A percentile compares a stretch with the other conserved stretches of the same genome.
These are phyloP conservation scores for Capronia americana DNA, from an alignment of 2,329 filamentous ascomycete genomes.

Conservation along the genomic window DNA sequence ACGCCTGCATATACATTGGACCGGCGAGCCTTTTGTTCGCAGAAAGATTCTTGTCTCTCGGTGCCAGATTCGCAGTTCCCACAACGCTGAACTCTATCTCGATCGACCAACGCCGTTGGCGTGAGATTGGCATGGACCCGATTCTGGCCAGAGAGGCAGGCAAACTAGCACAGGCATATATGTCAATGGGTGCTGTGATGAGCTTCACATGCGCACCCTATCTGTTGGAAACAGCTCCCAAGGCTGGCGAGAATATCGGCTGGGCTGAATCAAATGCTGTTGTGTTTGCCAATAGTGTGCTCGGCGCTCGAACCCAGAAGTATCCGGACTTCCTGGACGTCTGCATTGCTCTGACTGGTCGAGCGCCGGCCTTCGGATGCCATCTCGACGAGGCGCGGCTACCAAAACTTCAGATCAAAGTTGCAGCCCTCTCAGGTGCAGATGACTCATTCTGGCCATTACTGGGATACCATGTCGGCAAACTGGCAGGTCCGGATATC, in stretches of 20 bases:
- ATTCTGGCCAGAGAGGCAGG: conserved; percentile 44
- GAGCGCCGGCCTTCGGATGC: conserved; percentile 42
- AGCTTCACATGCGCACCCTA: conserved; percentile 57
- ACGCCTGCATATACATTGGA: conserved; percentile 54
- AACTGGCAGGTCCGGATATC: conserved; percentile 43
- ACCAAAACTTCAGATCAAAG: conserved; percentile 20
- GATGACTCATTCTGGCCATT: conserved; percentile 51
- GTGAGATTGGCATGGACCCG: conserved; percentile 46
- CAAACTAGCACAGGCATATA: conserved; percentile 48
- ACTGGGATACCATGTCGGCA: conserved; percentile 49
- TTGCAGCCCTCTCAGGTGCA: not conserved
- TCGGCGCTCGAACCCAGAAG: conserved; percentile 54
- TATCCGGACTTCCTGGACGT: conserved; percentile 56
- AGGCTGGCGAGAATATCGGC: conserved; percentile 49
- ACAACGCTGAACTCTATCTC: conserved; percentile 55
- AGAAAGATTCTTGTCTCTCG: conserved; percentile 45
- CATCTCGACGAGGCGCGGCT: conserved; percentile 41
- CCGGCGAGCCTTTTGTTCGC: conserved; percentile 49
- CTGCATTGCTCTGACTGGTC: conserved; percentile 53
- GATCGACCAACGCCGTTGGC: conserved; percentile 52
- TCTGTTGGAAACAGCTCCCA: conserved; percentile 46
- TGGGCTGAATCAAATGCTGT: conserved; percentile 58
- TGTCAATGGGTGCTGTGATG: conserved; percentile 50
- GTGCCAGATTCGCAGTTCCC: conserved; percentile 48
- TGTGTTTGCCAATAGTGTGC: conserved; percentile 55